Percentiles rank a stretch among this genome's conserved stretches.
These are phyloP conservation scores for Carallia brachiata DNA, from an alignment of 345 rosid species.

Conservation along the genomic window DNA sequence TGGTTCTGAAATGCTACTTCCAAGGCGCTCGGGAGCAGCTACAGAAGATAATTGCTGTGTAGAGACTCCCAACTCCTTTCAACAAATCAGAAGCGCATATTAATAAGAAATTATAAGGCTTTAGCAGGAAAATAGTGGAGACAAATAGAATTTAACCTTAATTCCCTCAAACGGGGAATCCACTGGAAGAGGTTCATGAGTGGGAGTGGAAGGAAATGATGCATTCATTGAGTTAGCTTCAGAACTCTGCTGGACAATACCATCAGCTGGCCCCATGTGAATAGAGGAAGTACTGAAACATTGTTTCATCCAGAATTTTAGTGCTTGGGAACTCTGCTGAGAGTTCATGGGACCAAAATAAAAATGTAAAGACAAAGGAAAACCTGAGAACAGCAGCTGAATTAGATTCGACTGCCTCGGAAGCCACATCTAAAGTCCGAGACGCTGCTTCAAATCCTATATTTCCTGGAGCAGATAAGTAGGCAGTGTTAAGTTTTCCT, in stretches of 20 bases:
- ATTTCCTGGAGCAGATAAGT: conserved; percentile 47
- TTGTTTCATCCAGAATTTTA: conserved; percentile 3
- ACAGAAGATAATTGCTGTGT: conserved; percentile 49
- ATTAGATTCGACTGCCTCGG: conserved; percentile 56
- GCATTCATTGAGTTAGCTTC: conserved; percentile 45
- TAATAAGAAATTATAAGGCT: conserved; percentile 8
- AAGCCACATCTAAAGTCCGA: conserved; percentile 54
- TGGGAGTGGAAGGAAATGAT: conserved; percentile 45
- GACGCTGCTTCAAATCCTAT: conserved; percentile 53
- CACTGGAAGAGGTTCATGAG: conserved; percentile 47
- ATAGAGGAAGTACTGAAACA: conserved; percentile 52
- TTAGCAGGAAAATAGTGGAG: conserved; percentile 11
- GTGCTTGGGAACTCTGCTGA: no score
- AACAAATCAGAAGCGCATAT: conserved; percentile 13
- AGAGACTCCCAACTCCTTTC: conserved; percentile 49
- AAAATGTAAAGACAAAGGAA: conserved; percentile 1
- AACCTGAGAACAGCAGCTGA: conserved; percentile 61
- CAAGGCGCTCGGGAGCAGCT: conserved; percentile 58
- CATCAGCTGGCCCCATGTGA: conserved; percentile 50
- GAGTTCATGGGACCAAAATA: not conserved
- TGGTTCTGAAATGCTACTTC: conserved; percentile 57
- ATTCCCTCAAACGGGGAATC: conserved; percentile 42
- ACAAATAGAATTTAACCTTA: conserved; percentile 36
- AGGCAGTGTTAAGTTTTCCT: conserved; percentile 51
- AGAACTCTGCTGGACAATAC: conserved; percentile 40